phyloP scores from a whole-genome alignment of 257 asterid species.

The Fraxinus quadrangulata region DNA sequence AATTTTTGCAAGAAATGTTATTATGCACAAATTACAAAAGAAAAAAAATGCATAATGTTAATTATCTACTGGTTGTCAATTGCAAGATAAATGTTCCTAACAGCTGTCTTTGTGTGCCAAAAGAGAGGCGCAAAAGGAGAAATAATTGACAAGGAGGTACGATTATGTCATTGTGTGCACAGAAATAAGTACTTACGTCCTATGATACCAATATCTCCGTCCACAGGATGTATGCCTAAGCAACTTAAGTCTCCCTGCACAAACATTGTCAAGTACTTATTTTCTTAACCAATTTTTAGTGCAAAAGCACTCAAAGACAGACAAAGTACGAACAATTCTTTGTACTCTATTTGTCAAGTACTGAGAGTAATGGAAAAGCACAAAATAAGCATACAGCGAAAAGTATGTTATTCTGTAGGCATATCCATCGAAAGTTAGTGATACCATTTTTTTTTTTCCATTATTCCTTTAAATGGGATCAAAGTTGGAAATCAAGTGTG shows the following conservation, averaged over 20 bases:
- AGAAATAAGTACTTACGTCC: slow-evolving; percentile 67
- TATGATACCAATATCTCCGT: slow-evolving; percentile 48
- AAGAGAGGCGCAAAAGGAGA: not conserved
- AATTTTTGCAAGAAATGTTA: not conserved
- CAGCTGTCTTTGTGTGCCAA: not conserved
- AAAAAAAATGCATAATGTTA: not conserved
- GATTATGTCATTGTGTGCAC: not conserved
- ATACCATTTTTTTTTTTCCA: no score
- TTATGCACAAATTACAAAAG: slow-evolving; percentile 5
- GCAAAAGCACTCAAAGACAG: not conserved
- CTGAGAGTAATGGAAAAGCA: not conserved
- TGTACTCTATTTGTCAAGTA: not conserved
- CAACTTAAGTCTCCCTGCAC: slow-evolving; percentile 65
- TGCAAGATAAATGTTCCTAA: not conserved
- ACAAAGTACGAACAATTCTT: slow-evolving; percentile 10
- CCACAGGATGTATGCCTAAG: slow-evolving; percentile 44
- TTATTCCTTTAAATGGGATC: no score
- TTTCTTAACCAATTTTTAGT: not conserved
- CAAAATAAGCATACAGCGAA: not conserved
- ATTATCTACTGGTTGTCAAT: not conserved
- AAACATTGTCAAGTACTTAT: slow-evolving; percentile 19
- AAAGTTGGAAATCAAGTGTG: not conserved
- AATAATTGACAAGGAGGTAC: not conserved
- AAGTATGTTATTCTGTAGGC: not conserved
- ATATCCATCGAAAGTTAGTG: not conserved